phyloP scores from a whole-genome alignment of 1,284 basidiomycete genomes.

The Trichosporon coremiiforme region DNA sequence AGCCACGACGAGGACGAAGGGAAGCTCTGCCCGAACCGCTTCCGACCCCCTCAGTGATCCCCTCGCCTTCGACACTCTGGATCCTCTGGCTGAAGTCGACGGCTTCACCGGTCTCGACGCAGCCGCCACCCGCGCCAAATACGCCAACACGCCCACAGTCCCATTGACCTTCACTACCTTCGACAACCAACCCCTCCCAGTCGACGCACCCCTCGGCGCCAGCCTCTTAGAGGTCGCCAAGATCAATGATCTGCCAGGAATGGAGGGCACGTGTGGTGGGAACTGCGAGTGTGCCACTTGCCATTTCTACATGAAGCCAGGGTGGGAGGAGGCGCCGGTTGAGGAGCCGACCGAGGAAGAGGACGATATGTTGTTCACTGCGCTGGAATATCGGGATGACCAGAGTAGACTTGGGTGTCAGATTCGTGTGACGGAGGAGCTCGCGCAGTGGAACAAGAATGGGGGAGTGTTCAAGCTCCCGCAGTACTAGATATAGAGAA shows the following conservation, averaged over 20 bases:
- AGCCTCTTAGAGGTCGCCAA: slow-evolving; percentile 51
- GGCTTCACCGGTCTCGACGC: background rate
- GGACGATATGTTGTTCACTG: slow-evolving; percentile 56
- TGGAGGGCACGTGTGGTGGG: slow-evolving; percentile 57
- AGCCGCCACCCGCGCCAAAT: background rate
- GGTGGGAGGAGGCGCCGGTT: slow-evolving; percentile 36
- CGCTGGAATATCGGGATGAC: slow-evolving; percentile 45
- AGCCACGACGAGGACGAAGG: background rate
- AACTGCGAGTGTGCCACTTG: slow-evolving; percentile 58
- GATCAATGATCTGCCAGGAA: slow-evolving; percentile 46
- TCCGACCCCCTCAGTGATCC: background rate
- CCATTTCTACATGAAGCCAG: slow-evolving; percentile 48
- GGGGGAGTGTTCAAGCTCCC: slow-evolving; percentile 52
- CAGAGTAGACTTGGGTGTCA: slow-evolving; percentile 55
- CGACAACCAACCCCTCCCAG: slow-evolving; percentile 39
- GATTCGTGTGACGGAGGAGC: slow-evolving; percentile 47
- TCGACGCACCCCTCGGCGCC: slow-evolving; percentile 45
- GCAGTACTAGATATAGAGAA: slow-evolving; percentile 35
- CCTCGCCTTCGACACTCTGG: too few species aligned
- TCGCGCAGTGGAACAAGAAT: slow-evolving; percentile 46
- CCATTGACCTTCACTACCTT: slow-evolving; percentile 44
- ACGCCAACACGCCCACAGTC: slow-evolving; percentile 21
- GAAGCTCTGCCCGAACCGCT: background rate
- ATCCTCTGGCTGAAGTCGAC: background rate
- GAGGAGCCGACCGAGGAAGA: slow-evolving; percentile 50